phyloP scores from a whole-genome alignment of 441 rosid species.

The Breynia disticha region DNA sequence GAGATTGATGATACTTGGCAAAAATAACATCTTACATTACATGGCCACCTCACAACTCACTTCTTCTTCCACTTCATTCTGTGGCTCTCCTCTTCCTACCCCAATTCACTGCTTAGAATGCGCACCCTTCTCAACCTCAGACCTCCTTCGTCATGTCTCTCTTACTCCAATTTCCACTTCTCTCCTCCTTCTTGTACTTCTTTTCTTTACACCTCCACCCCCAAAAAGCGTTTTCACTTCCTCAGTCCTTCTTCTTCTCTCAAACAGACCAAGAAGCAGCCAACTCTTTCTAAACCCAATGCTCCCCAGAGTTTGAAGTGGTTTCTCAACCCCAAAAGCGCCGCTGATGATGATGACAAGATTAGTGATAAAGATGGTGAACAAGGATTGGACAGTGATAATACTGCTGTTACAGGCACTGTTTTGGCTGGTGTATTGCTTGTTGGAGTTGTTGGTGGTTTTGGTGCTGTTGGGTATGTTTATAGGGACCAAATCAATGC shows the following conservation, averaged over 20 bases:
- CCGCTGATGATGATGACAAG: conserved; percentile 24
- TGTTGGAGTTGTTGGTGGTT: conserved; percentile 80
- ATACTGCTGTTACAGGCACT: conserved; percentile 69
- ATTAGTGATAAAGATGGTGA: conserved; percentile 14
- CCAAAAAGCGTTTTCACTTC: conserved; percentile 69
- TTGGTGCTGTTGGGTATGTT: conserved; percentile 56
- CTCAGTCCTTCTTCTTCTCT: conserved; percentile 68
- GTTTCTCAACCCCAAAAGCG: conserved; percentile 60
- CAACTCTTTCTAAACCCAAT: conserved; percentile 41
- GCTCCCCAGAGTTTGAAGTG: conserved; percentile 63
- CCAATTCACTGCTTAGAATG: conserved; percentile 29
- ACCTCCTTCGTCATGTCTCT: conserved; percentile 16
- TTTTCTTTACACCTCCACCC: conserved; percentile 36
- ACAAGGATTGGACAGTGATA: conserved; percentile 40
- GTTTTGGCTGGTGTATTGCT: conserved; percentile 78
- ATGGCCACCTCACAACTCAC: no score
- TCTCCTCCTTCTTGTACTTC: conserved; percentile 22
- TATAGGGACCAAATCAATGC: conserved; percentile 78
- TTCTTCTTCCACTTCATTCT: no score
- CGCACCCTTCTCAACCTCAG: conserved; percentile 35
- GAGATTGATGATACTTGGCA: no score
- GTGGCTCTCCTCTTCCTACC: conserved; percentile 1
- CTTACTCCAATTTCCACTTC: conserved; percentile 19
- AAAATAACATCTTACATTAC: no score
- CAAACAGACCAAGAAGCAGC: conserved; percentile 55